Evolutionary conservation across 2,329 filamentous ascomycete genomes (phyloP).

Genomic region (Elsinoe perseae): DNA sequence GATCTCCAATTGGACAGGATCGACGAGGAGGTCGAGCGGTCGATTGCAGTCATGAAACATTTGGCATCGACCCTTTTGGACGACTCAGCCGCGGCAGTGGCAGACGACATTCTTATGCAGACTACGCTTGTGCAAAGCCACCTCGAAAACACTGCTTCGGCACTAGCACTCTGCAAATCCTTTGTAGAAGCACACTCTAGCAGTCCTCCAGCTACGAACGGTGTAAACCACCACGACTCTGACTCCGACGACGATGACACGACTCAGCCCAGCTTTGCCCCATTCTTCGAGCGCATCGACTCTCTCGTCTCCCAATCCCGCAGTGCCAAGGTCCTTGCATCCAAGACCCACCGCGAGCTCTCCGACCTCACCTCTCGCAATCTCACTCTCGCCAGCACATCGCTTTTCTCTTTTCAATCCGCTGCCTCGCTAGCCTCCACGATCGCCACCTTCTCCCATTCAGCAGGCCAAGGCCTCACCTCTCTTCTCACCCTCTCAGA

Average conservation of each 20-base stretch:
- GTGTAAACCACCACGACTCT: conserved; percentile 43
- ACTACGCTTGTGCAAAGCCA: conserved; percentile 69
- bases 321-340: conserved; percentile 73
- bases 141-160: conserved; percentile 66
- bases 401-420: conserved; percentile 60
- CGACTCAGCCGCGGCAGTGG: conserved; percentile 61
- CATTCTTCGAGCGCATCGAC: conserved; percentile 65
- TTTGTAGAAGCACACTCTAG: conserved; percentile 43
- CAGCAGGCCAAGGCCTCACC: conserved; percentile 60
- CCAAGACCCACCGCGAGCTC: conserved; percentile 68
- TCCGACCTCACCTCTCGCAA: conserved; percentile 70
- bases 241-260: conserved; percentile 51
- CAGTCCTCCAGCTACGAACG: conserved; percentile 25
- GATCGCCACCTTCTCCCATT: conserved; percentile 58
- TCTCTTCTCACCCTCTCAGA: conserved; percentile 63
- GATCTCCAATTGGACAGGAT: conserved; percentile 81
- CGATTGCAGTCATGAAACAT: conserved; percentile 79
- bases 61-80: conserved; percentile 73
- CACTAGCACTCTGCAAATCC: conserved; percentile 54
- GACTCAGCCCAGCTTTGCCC: conserved; percentile 54
- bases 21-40: conserved; percentile 68
- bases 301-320: conserved; percentile 65
- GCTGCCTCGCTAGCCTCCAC: conserved; percentile 58
- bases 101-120: conserved; percentile 72
- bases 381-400: conserved; percentile 62